These are phyloP conservation scores for Simmondsia chinensis DNA, from an alignment of 148 eudicot genomes.

Conservation along the genomic window DNA sequence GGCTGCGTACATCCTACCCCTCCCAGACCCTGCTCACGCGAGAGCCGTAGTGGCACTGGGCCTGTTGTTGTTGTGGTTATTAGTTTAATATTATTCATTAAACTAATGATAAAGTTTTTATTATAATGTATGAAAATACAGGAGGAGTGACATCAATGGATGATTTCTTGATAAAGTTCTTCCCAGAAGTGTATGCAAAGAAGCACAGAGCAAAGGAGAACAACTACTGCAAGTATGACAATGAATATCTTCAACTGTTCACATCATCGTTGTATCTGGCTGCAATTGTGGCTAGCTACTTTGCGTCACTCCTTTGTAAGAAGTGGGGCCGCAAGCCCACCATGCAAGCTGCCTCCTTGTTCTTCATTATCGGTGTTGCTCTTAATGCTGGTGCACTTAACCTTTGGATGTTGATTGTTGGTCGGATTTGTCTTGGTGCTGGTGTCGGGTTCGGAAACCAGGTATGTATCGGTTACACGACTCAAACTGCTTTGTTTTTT, in stretches of 20 bases:
- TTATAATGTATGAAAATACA: not conserved
- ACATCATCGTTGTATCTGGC: conserved; percentile 30
- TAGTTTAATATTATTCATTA: too few relatives aligned
- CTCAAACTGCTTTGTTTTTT: too few relatives aligned
- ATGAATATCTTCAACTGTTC: conserved; percentile 22
- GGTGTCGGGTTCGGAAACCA: conserved; percentile 37
- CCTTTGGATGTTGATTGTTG: conserved; percentile 24
- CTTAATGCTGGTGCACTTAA: conserved; percentile 16
- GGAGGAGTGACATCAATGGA: conserved; percentile 39
- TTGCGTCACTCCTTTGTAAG: conserved; percentile 15
- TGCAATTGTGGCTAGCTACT: conserved; percentile 13
- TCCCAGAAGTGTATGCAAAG: conserved; percentile 14
- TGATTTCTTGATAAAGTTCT: conserved; percentile 25
- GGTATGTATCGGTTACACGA: conserved; percentile 7
- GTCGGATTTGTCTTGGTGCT: conserved; percentile 26
- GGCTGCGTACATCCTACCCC: too few relatives aligned
- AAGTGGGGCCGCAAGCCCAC: conserved; percentile 18
- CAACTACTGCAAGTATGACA: conserved; percentile 34
- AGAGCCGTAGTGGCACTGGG: too few relatives aligned
- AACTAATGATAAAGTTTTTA: too few relatives aligned
- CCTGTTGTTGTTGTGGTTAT: too few relatives aligned
- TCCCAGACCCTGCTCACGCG: too few relatives aligned
- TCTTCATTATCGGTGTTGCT: conserved; percentile 19
- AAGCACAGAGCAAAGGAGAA: conserved; percentile 16
- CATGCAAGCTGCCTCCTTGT: conserved; percentile 13